Evolutionary conservation across 371 early-diverging fungal genomes (phyloP).

Genomic region (Mortierella sp.): DNA sequence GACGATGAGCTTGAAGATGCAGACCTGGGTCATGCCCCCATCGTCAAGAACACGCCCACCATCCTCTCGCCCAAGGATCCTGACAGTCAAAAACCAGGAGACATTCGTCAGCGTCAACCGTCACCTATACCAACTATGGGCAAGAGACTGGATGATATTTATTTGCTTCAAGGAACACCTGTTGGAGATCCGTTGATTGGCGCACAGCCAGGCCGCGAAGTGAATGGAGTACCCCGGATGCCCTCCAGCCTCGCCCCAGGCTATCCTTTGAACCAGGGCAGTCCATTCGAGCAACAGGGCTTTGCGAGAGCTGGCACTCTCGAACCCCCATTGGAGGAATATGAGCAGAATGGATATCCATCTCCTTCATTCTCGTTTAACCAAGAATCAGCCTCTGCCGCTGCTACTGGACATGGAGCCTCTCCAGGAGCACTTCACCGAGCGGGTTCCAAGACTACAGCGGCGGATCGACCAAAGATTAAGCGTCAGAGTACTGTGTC

Average conservation of each 20-base stretch:
- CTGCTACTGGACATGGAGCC: constrained; percentile 8
- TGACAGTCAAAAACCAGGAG: constrained; percentile 25
- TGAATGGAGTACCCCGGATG: too few species aligned
- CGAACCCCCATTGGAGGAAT: too few species aligned
- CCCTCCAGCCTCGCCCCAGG: too few species aligned
- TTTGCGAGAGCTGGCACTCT: too few species aligned
- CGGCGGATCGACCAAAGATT: constrained; percentile 22
- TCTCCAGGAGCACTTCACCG: too few species aligned
- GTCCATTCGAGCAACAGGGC: too few species aligned
- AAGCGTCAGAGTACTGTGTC: constrained; percentile 51
- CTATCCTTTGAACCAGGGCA: too few species aligned
- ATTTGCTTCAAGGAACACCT: too few species aligned
- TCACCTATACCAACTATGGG: constrained; percentile 22
- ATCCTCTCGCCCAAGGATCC: constrained; percentile 46
- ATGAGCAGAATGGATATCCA: constrained; percentile 27
- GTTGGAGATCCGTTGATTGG: too few species aligned
- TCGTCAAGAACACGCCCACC: constrained; percentile 43
- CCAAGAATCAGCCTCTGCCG: constrained; percentile 31
- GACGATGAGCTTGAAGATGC: constrained; percentile 36
- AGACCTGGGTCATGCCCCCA: constrained; percentile 38
- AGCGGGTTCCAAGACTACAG: not conserved
- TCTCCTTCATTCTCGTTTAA: constrained; percentile 51
- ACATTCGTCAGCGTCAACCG: constrained; percentile 45
- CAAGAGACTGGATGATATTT: too few species aligned
- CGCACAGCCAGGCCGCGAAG: too few species aligned